Evolutionary conservation across 2,329 filamentous ascomycete genomes (phyloP).

Genomic region (Pseudohalonectria lignicola): DNA sequence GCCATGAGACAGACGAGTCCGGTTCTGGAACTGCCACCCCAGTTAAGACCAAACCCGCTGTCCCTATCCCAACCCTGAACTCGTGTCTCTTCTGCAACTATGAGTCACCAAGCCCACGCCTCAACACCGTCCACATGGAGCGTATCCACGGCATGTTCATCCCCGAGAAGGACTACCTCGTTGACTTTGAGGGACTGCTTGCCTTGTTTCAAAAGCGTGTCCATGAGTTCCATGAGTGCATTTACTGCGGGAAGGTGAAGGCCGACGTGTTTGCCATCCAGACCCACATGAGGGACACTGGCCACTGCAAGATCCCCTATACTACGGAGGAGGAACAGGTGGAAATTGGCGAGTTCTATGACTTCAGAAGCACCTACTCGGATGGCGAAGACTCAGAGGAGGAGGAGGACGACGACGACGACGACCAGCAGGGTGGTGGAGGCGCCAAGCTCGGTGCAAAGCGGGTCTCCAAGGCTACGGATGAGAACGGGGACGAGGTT

Average conservation of each 20-base stretch:
- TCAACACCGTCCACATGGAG: conserved; percentile 83
- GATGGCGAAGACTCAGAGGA: conserved; percentile 58
- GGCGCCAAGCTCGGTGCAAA: conserved; percentile 62
- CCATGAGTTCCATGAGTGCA: conserved; percentile 67
- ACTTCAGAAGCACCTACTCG: conserved; percentile 92
- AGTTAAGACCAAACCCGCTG: conserved; percentile 8
- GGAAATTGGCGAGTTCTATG: conserved; percentile 92
- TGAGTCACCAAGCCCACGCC: conserved; percentile 60
- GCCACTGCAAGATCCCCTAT: conserved; percentile 95
- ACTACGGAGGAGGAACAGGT: conserved; percentile 81
- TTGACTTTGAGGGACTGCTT: conserved; percentile 72
- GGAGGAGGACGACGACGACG: conserved; percentile 48
- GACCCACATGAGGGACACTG: conserved; percentile 94
- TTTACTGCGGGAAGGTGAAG: conserved; percentile 79
- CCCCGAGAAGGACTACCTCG: conserved; percentile 75
- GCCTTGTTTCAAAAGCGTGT: conserved; percentile 71
- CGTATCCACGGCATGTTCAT: conserved; percentile 93
- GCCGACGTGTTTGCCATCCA: conserved; percentile 71
- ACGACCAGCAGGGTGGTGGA: conserved; percentile 24
- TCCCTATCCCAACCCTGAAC: conserved; percentile 23
- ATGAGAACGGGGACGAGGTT: conserved; percentile 37
- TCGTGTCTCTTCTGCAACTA: conserved; percentile 89
- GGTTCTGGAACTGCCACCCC: conserved; percentile 31
- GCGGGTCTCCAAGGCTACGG: conserved; percentile 38
- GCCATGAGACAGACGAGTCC: too few species aligned